Evolutionary conservation across 345 rosid genomes (phyloP).

Genomic region (Corymbia maculata): DNA sequence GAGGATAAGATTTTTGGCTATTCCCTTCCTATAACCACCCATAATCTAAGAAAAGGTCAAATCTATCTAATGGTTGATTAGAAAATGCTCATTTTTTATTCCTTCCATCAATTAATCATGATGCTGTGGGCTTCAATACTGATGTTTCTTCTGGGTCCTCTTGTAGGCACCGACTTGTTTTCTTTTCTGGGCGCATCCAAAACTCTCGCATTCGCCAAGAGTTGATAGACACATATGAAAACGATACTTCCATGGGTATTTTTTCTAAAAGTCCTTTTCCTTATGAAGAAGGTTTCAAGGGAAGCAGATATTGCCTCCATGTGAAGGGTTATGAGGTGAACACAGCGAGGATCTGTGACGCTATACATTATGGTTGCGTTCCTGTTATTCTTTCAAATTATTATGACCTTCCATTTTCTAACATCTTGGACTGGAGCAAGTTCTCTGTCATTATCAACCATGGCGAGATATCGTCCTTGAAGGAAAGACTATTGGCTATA

Average conservation of each 20-base stretch:
- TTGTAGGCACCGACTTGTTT: constrained; percentile 29
- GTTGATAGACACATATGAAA: constrained; percentile 18
- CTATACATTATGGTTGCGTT: constrained; percentile 30
- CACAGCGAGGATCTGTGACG: constrained; percentile 30
- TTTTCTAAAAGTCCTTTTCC: constrained; percentile 13
- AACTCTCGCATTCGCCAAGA: constrained; percentile 20
- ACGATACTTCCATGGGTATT: constrained; percentile 19
- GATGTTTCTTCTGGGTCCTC: not conserved
- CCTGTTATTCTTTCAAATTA: constrained; percentile 33
- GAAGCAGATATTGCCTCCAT: constrained; percentile 33
- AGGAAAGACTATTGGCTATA: constrained; percentile 12
- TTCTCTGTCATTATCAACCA: constrained; percentile 26
- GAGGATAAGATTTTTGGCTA: not conserved
- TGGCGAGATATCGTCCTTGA: constrained; percentile 11
- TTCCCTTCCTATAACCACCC: not conserved
- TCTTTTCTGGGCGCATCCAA: constrained; percentile 26
- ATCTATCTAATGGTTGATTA: not conserved
- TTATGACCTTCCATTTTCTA: constrained; percentile 34
- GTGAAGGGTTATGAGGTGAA: constrained; percentile 42
- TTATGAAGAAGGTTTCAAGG: constrained; percentile 27
- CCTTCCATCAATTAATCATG: not conserved
- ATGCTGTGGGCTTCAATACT: not conserved
- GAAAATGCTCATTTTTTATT: not conserved
- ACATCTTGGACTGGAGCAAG: constrained; percentile 32
- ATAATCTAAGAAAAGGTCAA: not conserved